These are phyloP conservation scores for Penicillium rolfsii DNA, from an alignment of 2,329 filamentous ascomycete species.

Conservation along the genomic window DNA sequence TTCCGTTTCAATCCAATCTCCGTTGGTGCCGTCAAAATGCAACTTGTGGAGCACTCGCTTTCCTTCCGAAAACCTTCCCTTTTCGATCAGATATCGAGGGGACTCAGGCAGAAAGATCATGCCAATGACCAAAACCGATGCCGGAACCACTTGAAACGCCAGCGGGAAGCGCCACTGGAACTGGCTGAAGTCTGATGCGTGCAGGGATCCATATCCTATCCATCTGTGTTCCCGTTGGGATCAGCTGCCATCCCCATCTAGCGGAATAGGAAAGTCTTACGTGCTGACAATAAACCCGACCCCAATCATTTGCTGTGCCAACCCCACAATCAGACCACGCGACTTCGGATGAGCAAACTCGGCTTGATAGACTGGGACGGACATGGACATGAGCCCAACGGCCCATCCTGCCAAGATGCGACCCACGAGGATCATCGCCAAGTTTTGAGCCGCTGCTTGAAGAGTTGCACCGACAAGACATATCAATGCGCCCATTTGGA, in stretches of 20 bases:
- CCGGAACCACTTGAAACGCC: slow-evolving; percentile 46
- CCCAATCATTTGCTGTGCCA: slow-evolving; percentile 51
- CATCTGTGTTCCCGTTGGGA: slow-evolving; percentile 31
- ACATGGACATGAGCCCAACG: slow-evolving; percentile 52
- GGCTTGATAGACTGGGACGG: slow-evolving; percentile 65
- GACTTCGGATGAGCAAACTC: slow-evolving; percentile 63
- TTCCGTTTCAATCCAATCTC: slow-evolving; percentile 58
- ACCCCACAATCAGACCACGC: slow-evolving; percentile 54
- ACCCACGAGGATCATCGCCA: slow-evolving; percentile 61
- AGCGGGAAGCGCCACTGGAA: slow-evolving; percentile 44
- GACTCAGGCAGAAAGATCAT: slow-evolving; percentile 42
- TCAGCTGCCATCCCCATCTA: not conserved
- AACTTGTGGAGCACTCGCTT: slow-evolving; percentile 56
- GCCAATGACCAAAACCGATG: slow-evolving; percentile 40
- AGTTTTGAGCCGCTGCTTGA: slow-evolving; percentile 60
- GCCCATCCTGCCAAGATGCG: slow-evolving; percentile 56
- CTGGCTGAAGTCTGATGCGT: slow-evolving; percentile 36
- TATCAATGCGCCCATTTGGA: slow-evolving; percentile 62
- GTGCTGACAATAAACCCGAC: slow-evolving; percentile 51
- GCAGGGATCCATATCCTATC: slow-evolving; percentile 55
- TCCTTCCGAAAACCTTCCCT: slow-evolving; percentile 54
- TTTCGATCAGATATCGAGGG: slow-evolving; percentile 44
- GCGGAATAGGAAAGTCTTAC: slow-evolving; percentile 23
- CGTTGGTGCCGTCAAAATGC: slow-evolving; percentile 57
- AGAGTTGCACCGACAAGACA: slow-evolving; percentile 62